Conservation (phyloP, 2,329 filamentous ascomycete genomes). For the Penicillium sp. region DNA sequence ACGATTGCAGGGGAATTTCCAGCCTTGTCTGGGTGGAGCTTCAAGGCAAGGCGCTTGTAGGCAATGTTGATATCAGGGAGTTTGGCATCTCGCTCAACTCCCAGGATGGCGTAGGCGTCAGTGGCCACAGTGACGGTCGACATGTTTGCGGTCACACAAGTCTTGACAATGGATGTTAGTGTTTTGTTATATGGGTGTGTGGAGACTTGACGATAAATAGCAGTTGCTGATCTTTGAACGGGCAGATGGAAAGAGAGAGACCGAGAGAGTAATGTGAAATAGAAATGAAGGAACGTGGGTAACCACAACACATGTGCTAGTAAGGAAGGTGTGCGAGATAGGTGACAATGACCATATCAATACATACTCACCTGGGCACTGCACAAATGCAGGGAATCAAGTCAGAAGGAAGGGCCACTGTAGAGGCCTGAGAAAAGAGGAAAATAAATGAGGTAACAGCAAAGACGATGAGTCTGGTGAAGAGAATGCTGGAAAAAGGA, state of each 20-base stretch:
- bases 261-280: background rate
- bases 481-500: background rate
- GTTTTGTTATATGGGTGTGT: background rate
- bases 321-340: slow-evolving; percentile 1
- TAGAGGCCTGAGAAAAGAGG: background rate
- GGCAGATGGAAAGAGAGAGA: background rate
- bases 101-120: slow-evolving; percentile 30
- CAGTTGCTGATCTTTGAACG: background rate
- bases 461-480: background rate
- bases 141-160: slow-evolving; percentile 5
- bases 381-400: background rate
- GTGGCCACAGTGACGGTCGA: background rate
- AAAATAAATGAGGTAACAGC: background rate
- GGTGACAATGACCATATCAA: background rate
- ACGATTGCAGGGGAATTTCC: slow-evolving; percentile 7
- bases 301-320: background rate
- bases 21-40: slow-evolving; percentile 36
- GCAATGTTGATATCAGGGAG: slow-evolving; percentile 33
- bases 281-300: background rate
- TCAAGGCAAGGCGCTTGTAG: slow-evolving; percentile 36
- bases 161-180: background rate
- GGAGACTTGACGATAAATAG: background rate
- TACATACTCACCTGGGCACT: background rate
- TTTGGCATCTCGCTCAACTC: slow-evolving; percentile 24
- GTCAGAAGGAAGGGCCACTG: background rate